A percentile compares a stretch with the other conserved stretches of the same genome.
These are phyloP conservation scores for Claviceps citrina DNA, from an alignment of 2,329 filamentous ascomycete genomes.

Conservation along the genomic window DNA sequence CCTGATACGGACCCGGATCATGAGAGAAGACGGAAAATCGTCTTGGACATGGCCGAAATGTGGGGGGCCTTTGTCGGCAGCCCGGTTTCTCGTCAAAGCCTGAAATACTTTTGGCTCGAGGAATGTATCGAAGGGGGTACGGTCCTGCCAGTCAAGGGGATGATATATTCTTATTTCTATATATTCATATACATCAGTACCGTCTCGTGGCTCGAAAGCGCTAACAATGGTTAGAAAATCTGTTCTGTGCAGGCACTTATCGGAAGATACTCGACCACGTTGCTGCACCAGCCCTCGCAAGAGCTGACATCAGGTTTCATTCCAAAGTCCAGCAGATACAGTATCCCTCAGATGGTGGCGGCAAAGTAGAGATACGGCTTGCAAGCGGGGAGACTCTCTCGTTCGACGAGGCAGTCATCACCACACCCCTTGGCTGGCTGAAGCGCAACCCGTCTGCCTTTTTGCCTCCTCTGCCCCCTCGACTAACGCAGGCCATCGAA, in stretches of 20 bases:
- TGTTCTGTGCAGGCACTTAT: conserved; percentile 46
- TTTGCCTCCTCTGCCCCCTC: conserved; percentile 40
- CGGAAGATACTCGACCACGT: conserved; percentile 42
- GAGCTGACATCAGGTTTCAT: conserved; percentile 37
- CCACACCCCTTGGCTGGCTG: conserved; percentile 53
- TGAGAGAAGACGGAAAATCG: conserved; percentile 24
- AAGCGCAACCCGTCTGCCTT: conserved; percentile 46
- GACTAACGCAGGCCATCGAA: conserved; percentile 44
- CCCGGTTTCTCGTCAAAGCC: conserved; percentile 46
- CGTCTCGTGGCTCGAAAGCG: too few relatives aligned
- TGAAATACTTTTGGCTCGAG: conserved; percentile 66
- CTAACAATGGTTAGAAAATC: conserved; percentile 30
- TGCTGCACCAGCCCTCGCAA: conserved; percentile 38
- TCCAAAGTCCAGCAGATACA: conserved; percentile 32
- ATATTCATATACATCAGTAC: too few relatives aligned
- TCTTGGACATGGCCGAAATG: conserved; percentile 41
- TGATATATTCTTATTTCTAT: too few relatives aligned
- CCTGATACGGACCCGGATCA: conserved; percentile 27
- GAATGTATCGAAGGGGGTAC: conserved; percentile 58
- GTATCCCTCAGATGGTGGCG: conserved; percentile 12
- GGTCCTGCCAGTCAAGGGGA: too few relatives aligned
- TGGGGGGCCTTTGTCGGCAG: conserved; percentile 61
- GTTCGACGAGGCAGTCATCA: conserved; percentile 56
- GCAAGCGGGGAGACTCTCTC: conserved; percentile 27
- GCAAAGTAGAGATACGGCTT: conserved; percentile 26